Percentiles rank a stretch among this genome's conserved stretches.
Evolutionary conservation across 2,329 filamentous ascomycete genomes (phyloP).

Genomic region (Incumbomyces delicatus): DNA sequence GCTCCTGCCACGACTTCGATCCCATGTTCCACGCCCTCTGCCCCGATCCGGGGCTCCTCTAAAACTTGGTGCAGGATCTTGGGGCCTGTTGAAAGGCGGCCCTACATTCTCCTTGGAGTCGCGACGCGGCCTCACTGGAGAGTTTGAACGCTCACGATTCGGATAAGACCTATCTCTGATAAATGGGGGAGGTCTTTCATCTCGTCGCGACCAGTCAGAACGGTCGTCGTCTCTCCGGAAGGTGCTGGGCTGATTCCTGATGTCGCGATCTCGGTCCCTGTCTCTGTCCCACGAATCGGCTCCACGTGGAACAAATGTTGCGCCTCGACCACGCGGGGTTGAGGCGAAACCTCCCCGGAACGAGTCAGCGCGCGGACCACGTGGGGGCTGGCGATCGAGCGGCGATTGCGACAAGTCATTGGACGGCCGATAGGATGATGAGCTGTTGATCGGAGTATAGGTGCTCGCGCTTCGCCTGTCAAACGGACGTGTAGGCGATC

Average conservation of each 20-base stretch:
- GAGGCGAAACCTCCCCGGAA: constrained; percentile 44
- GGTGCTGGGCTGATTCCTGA: constrained; percentile 27
- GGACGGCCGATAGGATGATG: constrained; percentile 39
- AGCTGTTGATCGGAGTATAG: constrained; percentile 42
- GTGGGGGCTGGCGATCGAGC: constrained; percentile 60
- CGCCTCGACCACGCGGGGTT: constrained; percentile 48
- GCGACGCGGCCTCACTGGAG: constrained; percentile 34
- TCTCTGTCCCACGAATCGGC: constrained; percentile 44
- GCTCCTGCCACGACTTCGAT: constrained; percentile 26
- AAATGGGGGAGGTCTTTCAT: constrained; percentile 26
- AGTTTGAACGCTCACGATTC: constrained; percentile 36
- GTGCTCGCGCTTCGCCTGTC: constrained; percentile 61
- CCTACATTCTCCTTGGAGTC: constrained; percentile 35
- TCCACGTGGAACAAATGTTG: constrained; percentile 44
- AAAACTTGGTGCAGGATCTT: constrained; percentile 28
- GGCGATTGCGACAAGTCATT: constrained; percentile 51
- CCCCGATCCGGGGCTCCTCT: constrained; percentile 32
- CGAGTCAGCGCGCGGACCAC: constrained; percentile 71
- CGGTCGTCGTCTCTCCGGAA: constrained; percentile 28
- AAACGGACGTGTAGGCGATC: constrained; percentile 56
- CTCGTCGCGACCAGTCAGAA: constrained; percentile 37
- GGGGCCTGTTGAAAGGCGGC: constrained; percentile 28
- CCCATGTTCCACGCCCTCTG: constrained; percentile 30
- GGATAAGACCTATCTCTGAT: constrained; percentile 34
- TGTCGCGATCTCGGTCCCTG: constrained; percentile 33